Evolutionary conservation across 352 stramenopile species (phyloP).

Genomic region (Phytophthora idaei): DNA sequence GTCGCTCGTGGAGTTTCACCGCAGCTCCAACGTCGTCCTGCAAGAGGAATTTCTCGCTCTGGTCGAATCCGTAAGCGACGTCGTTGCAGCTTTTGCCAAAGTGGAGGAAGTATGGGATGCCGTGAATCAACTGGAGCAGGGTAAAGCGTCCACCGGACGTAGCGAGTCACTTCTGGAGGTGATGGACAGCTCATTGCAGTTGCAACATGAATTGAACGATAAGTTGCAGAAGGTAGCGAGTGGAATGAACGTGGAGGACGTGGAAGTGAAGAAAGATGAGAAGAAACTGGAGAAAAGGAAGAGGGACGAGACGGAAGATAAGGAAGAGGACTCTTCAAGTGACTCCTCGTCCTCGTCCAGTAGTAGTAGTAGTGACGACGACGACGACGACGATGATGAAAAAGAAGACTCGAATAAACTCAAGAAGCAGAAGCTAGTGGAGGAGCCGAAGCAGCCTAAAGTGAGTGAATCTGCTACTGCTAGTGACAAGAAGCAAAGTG

Average conservation of each 20-base stretch:
- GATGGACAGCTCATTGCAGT: slow-evolving; percentile 17
- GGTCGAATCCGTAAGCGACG: slow-evolving; percentile 3
- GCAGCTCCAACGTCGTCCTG: slow-evolving; percentile 28
- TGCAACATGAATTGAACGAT: slow-evolving; percentile 18
- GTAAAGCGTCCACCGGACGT: slow-evolving; percentile 12
- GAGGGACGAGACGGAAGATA: not conserved
- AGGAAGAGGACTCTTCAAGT: slow-evolving; percentile 1
- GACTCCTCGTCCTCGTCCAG: slow-evolving; percentile 1
- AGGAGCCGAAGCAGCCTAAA: not conserved
- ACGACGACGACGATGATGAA: not conserved
- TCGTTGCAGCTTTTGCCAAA: slow-evolving; percentile 6
- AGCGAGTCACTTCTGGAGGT: slow-evolving; percentile 19
- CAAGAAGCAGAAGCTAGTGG: slow-evolving; percentile 19
- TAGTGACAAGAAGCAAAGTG: not conserved
- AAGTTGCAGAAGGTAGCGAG: slow-evolving; percentile 23
- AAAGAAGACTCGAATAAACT: not conserved
- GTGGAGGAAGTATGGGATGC: slow-evolving; percentile 34
- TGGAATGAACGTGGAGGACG: slow-evolving; percentile 19
- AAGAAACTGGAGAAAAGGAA: slow-evolving; percentile 10
- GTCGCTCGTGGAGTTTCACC: slow-evolving; percentile 25
- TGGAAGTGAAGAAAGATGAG: not conserved
- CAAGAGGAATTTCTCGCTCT: slow-evolving; percentile 17
- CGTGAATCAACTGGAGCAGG: slow-evolving; percentile 33
- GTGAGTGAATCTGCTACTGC: not conserved
- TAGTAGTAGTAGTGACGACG: not conserved